Base-by-base conservation (phyloP, 768 basidiomycete genomes). In the Mycena vitilis region DNA sequence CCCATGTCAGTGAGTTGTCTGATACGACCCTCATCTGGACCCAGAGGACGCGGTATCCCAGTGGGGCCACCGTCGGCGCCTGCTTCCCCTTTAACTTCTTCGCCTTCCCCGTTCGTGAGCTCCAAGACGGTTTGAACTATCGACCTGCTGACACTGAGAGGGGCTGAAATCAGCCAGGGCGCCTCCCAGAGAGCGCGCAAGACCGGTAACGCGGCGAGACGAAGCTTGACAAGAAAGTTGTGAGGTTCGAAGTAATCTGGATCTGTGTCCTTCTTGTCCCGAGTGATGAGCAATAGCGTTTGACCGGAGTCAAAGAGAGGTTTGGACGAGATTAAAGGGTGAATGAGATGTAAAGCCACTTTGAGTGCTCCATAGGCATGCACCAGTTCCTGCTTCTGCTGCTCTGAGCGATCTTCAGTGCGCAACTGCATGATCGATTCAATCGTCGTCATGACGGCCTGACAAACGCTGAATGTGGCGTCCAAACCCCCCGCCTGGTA, bases 1-100 rank as follows among this genome's bases (percentile, higher is more conserved):
- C 98, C 98, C 98, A 99, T 99, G 74, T 99, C 98, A 12, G 89
- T 91, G 62, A 99, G 84, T 73, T 95, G 92, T 58, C 88, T 87
- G 60, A 98, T 88, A 42, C 91, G 88, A 53, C 84, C 85, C 76
- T 96, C 95, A 76, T 95, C 93, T 0, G 92, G 87, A 15, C 85
- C 88, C 67, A 84, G 79, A 68, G 77, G 77, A 25, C 79, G 81
- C 23, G 80, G 75, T 47, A 78, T 70, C 30, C 71, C 73, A 20
- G 74, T 65, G 42, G 77, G 65, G 42, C 72, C 52, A 68, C 71
- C 75, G 5, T 85, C 83, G 47, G 76, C 74, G 49, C 80, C 75
- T 36, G 80, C 59, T 34, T 88, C 86, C 5, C 80, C 83, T 63
- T 87, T 88, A 20, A 81, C 76, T 64, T 92, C 91, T 74, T 98